Base-by-base conservation (phyloP, 768 basidiomycete genomes). In the Galerina sulciceps region DNA sequence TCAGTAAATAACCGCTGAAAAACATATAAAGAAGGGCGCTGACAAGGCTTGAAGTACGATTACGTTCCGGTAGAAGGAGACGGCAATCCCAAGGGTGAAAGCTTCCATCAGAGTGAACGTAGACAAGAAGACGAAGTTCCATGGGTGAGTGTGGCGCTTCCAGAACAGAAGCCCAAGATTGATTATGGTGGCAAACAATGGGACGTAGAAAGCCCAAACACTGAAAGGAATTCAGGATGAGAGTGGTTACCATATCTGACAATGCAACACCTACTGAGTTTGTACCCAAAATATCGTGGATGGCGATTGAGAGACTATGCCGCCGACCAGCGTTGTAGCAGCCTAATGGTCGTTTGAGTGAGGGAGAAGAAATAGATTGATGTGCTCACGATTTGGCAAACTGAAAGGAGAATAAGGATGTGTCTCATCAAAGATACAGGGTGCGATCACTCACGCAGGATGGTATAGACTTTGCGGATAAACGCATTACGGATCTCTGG, bases 81-180 rank as follows among this genome's bases (percentile, higher is more conserved):
- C 83, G 34, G 89, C 85, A 8, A 93, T 78, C n/a, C 97, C 97
- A 47, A 99, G 79, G 10, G 94, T 89, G 70, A 93, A 88, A 5
- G 93, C 90, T 74, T 99, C 97, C 79, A 96, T 80, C 20, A 91
- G 68, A 9, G 97, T 99, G 75, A 99, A 99, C 1, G 89, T 80
- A 17, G 88, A 85, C 37, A 99, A 80, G 26, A 98, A 78, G 45
- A 93, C 80, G 58, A 96, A 79, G 74, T 99, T 99, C 71, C 85
- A 78, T 20, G 96, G 96, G 71, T 93, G 87, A 70, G 85, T 86
- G 73, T 96, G 95, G 56, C 96, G 88, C 75, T 97, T 96, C 91
- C 91, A 96, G 78, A 86, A 96, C 4, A 95, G 82, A 36, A 92
- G 74, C 1, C 88, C 87, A 26, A 97, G 85, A 60, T 90, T 90